These are phyloP conservation scores for Nidula niveotomentosa DNA, from an alignment of 1,284 basidiomycete genomes.

Conservation along the genomic window DNA sequence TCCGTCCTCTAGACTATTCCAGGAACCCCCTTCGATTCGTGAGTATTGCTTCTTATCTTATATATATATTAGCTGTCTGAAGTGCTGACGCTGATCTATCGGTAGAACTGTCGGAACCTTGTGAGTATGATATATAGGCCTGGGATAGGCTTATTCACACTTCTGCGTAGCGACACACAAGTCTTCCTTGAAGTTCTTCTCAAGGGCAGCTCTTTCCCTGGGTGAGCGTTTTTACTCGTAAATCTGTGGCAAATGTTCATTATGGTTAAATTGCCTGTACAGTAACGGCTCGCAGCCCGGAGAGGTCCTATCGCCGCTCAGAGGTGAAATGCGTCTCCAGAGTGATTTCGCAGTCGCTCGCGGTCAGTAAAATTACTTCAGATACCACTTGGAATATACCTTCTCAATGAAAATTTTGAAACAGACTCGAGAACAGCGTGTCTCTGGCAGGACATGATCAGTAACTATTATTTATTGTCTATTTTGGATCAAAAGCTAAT, in stretches of 20 bases:
- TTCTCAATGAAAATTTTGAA: too few species aligned
- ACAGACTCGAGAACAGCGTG: slow-evolving; percentile 22
- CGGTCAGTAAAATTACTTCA: slow-evolving; percentile 1
- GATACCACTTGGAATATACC: too few species aligned
- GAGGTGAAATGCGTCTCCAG: slow-evolving; percentile 24
- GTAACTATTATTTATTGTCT: neutral
- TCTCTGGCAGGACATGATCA: slow-evolving; percentile 21
- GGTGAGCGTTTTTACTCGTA: neutral
- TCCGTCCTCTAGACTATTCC: slow-evolving; percentile 7
- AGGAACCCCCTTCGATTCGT: slow-evolving; percentile 31
- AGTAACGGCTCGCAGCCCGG: slow-evolving; percentile 19
- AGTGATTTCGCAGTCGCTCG: slow-evolving; percentile 19
- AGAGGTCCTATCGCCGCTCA: slow-evolving; percentile 16
- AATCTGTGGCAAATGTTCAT: neutral
- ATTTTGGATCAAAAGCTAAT: neutral
- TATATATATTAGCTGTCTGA: too few species aligned
- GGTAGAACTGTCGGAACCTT: slow-evolving; percentile 12
- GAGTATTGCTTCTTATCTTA: slow-evolving; percentile 2
- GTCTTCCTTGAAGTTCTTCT: slow-evolving; percentile 16
- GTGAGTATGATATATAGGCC: slow-evolving; percentile 2
- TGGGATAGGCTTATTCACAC: neutral
- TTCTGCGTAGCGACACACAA: slow-evolving; percentile 11
- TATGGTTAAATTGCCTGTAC: neutral
- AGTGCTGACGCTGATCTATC: neutral
- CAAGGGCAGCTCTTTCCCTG: slow-evolving; percentile 24